Conservation (phyloP, 2,329 filamentous ascomycete species). For the Cladosporium austrohemisphaericum region DNA sequence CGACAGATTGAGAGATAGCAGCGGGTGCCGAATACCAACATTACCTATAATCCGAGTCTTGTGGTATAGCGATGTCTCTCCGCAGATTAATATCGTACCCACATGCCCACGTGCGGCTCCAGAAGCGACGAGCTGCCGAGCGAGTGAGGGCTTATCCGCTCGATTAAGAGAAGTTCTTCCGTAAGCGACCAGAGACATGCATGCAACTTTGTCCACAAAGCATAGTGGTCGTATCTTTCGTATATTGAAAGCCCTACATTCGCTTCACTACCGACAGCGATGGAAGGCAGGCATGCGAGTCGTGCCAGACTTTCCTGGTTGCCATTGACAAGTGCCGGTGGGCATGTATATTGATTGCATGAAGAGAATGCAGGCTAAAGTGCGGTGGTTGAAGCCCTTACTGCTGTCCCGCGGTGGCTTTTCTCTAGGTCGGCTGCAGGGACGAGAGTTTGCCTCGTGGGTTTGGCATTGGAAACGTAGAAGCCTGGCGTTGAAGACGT, state of each 20-base stretch:
- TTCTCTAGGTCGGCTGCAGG: too few species aligned
- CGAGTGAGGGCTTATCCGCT: background rate
- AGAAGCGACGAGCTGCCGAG: too few species aligned
- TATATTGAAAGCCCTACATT: background rate
- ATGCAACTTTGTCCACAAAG: too few species aligned
- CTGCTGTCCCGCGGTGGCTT: too few species aligned
- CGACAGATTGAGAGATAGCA: too few species aligned
- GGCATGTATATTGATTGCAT: too few species aligned
- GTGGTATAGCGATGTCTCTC: background rate
- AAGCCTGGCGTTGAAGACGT: too few species aligned
- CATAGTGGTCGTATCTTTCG: too few species aligned
- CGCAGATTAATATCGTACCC: background rate
- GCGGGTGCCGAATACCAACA: too few species aligned
- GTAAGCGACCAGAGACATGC: constrained; percentile 8
- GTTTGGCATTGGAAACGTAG: too few species aligned
- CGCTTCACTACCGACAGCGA: background rate
- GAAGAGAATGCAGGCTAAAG: background rate
- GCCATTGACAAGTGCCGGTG: background rate
- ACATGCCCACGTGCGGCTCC: background rate
- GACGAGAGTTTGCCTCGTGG: too few species aligned
- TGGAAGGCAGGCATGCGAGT: background rate
- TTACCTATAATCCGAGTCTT: background rate
- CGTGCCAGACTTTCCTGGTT: too few species aligned
- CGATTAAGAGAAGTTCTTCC: background rate
- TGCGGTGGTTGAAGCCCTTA: background rate